A percentile compares a stretch with the other conserved stretches of the same genome.
These are phyloP conservation scores for Eleusine indica DNA, from an alignment of 176 grass and related monocot species.

Conservation along the genomic window DNA sequence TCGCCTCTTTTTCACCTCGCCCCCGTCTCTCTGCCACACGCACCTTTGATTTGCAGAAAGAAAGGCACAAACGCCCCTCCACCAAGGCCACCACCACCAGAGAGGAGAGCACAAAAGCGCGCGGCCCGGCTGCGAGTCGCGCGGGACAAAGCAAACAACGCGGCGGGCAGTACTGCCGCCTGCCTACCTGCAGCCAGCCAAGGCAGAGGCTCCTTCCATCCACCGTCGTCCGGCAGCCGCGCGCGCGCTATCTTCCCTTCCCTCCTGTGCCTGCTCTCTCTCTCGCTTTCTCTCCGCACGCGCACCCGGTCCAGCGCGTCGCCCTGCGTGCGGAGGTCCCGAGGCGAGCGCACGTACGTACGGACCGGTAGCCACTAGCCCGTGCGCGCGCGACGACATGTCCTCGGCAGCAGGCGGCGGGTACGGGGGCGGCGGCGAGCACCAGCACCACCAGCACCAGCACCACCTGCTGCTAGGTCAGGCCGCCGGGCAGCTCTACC, in stretches of 20 bases:
- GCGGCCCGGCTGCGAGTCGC: slow-evolving; percentile 20
- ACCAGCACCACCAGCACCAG: slow-evolving; percentile 45
- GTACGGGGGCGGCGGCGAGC: slow-evolving; percentile 47
- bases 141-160: slow-evolving; percentile 23
- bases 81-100: slow-evolving; percentile 28
- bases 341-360: not conserved
- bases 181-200: not conserved
- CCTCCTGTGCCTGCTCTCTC: not conserved
- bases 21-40: not conserved
- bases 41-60: slow-evolving; percentile 64
- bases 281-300: slow-evolving; percentile 4
- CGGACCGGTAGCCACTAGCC: not conserved
- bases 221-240: slow-evolving; percentile 28
- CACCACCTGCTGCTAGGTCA: slow-evolving; percentile 55
- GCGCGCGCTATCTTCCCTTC: slow-evolving; percentile 30
- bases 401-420: slow-evolving; percentile 65
- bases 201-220: not conserved
- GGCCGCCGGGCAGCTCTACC: slow-evolving; percentile 70
- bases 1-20: slow-evolving; percentile 35
- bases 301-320: slow-evolving; percentile 44
- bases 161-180: slow-evolving; percentile 18
- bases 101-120: slow-evolving; percentile 33
- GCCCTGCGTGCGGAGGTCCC: not conserved
- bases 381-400: slow-evolving; percentile 39
- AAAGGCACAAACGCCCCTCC: slow-evolving; percentile 24